Conservation (phyloP, 768 basidiomycete species). For the Hebeloma cylindrosporum region DNA sequence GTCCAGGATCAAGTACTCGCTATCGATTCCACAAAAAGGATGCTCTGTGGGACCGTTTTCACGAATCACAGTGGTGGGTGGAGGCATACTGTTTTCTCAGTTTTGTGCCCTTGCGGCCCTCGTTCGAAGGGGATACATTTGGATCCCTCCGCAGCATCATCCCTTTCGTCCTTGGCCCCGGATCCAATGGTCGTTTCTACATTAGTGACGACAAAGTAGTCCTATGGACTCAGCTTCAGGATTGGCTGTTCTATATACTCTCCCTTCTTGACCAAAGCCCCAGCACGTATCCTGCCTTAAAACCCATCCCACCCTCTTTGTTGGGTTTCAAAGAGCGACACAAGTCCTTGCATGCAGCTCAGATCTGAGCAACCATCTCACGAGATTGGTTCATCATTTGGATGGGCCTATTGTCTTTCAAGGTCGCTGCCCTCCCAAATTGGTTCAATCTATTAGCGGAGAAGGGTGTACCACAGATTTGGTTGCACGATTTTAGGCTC, state of each 20-base stretch:
- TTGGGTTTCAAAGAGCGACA: not conserved
- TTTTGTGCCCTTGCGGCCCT: conserved; percentile 1
- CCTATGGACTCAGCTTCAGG: not conserved
- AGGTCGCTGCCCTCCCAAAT: conserved; percentile 3
- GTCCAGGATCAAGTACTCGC: not conserved
- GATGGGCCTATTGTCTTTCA: conserved; percentile 6
- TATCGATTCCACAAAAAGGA: not conserved
- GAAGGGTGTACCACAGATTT: not conserved
- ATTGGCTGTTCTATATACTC: not conserved
- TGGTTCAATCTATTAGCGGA: not conserved
- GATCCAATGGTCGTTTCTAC: not conserved
- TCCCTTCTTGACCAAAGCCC: not conserved
- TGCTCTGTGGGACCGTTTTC: not conserved
- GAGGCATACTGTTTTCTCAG: conserved; percentile 1
- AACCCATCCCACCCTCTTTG: not conserved
- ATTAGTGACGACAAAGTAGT: not conserved
- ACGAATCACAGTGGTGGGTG: conserved; percentile 5
- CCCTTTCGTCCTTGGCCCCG: not conserved
- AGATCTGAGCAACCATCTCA: not conserved
- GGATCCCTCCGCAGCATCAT: conserved; percentile 3
- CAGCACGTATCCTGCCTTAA: not conserved
- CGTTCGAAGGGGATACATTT: conserved; percentile 4
- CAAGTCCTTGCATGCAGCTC: not conserved
- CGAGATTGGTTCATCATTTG: conserved; percentile 13
- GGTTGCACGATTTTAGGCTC: not conserved